phyloP scores from a whole-genome alignment of 768 basidiomycete genomes.

The Asterophora lycoperdoides region DNA sequence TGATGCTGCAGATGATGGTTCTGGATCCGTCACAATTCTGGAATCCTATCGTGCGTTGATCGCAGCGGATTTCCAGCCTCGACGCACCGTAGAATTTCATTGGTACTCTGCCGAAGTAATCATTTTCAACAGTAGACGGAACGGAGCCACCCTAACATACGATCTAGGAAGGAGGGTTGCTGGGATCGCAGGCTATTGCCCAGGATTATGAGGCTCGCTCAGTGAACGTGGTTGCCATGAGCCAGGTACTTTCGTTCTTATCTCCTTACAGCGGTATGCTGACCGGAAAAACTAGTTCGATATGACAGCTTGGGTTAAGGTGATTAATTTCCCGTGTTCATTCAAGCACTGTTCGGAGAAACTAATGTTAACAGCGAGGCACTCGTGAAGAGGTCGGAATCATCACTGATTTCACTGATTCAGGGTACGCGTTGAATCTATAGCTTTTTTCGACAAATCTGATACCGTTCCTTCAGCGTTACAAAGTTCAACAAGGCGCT shows the following conservation, averaged over 20 bases:
- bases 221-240: conserved; percentile 76
- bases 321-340: conserved; percentile 30
- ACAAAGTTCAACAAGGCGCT: conserved; percentile 78
- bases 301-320: conserved; percentile 95
- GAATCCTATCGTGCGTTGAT: conserved; percentile 73
- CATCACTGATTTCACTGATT: conserved; percentile 80
- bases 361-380: conserved; percentile 41
- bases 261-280: conserved; percentile 12
- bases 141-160: conserved; percentile 7
- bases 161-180: conserved; percentile 73
- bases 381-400: conserved; percentile 77
- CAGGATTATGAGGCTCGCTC: conserved; percentile 59
- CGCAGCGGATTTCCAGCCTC: conserved; percentile 62
- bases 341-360: conserved; percentile 10
- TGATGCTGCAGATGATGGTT: conserved; percentile 58
- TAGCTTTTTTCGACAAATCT: not conserved
- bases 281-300: conserved; percentile 54
- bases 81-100: conserved; percentile 69
- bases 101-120: conserved; percentile 80
- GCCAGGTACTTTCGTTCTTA: conserved; percentile 48
- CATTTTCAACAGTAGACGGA: conserved; percentile 9
- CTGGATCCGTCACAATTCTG: conserved; percentile 74
- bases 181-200: conserved; percentile 89
- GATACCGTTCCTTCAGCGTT: conserved; percentile 43
- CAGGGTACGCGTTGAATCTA: conserved; percentile 34